These are phyloP conservation scores for Trypanosoma platydactyli DNA, from an alignment of 208 protist species.

Conservation along the genomic window DNA sequence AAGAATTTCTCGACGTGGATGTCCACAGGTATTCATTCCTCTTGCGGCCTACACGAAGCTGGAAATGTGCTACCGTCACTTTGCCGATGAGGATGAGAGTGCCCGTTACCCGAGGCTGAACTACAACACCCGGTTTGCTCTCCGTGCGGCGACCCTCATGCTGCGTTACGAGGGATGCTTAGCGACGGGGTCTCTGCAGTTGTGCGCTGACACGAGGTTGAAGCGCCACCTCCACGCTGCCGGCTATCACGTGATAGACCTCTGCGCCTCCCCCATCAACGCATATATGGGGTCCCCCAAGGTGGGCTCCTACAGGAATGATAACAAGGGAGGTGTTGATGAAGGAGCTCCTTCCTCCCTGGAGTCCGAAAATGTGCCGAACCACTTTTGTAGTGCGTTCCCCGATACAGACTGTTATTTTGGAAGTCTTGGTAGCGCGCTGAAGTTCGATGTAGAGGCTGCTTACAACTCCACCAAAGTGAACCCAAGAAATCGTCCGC, in stretches of 20 bases:
- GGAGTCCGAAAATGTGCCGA: constrained; percentile 50
- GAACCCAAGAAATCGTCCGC: constrained; percentile 40
- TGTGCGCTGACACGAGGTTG: constrained; percentile 80
- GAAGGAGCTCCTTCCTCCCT: constrained; percentile 9
- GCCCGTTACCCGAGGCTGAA: constrained; percentile 30
- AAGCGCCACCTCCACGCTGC: constrained; percentile 80
- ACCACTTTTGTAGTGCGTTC: constrained; percentile 86
- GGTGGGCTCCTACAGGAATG: constrained; percentile 10
- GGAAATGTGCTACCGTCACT: constrained; percentile 50
- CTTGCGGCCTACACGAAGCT: constrained; percentile 70
- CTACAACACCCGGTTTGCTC: constrained; percentile 30
- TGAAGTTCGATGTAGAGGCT: constrained; percentile 52
- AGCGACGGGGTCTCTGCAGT: constrained; percentile 79
- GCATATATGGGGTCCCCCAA: constrained; percentile 75
- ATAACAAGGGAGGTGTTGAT: neutral
- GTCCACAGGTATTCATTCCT: constrained; percentile 65
- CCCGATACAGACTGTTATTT: constrained; percentile 85
- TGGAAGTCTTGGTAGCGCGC: constrained; percentile 80
- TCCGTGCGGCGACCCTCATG: constrained; percentile 64
- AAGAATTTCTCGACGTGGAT: constrained; percentile 24
- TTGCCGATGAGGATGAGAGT: constrained; percentile 32
- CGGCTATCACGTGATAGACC: constrained; percentile 84
- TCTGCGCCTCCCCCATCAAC: constrained; percentile 89
- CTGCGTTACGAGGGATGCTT: constrained; percentile 81
- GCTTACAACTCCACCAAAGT: constrained; percentile 37